phyloP scores from a whole-genome alignment of 805 yeast genomes.

The Candida arabinofermentans region DNA sequence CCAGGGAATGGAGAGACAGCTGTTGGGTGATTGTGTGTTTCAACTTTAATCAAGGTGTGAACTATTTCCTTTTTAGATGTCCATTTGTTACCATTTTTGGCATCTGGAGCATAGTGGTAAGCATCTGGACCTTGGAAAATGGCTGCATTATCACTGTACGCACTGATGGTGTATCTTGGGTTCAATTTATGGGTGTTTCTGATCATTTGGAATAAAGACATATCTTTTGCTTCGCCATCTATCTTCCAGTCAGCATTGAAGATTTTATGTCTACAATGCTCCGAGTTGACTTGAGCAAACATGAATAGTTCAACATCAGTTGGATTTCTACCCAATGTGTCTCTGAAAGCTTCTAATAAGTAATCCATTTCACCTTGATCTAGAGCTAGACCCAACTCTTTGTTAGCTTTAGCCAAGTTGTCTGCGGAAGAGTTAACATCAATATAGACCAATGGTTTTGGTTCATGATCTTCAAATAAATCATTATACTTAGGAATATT shows the following conservation, averaged over 20 bases:
- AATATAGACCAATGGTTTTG: conserved; percentile 78
- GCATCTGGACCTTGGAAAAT: conserved; percentile 84
- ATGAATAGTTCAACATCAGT: conserved; percentile 97
- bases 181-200: conserved; percentile 82
- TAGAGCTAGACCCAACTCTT: conserved; percentile 85
- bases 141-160: conserved; percentile 97
- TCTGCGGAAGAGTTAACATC: conserved; percentile 56
- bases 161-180: conserved; percentile 83
- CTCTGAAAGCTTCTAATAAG: conserved; percentile 75
- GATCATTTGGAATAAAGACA: conserved; percentile 88
- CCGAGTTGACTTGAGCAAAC: conserved; percentile 99
- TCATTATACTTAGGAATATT: conserved; percentile 64
- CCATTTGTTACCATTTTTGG: conserved; percentile 64
- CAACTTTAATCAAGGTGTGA: conserved; percentile 90
- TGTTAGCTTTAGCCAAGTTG: conserved; percentile 72
- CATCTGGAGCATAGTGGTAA: conserved; percentile 74
- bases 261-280: conserved; percentile 98
- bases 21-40: conserved; percentile 98
- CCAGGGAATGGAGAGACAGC: conserved; percentile 99
- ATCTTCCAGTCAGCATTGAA: conserved; percentile 98
- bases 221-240: conserved; percentile 71
- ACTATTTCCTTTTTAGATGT: conserved; percentile 68
- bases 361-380: conserved; percentile 92
- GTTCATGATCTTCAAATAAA: conserved; percentile 71
- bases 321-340: conserved; percentile 78